Evolutionary conservation across 2,329 filamentous ascomycete species (phyloP), one percentile per base, ranked within the genome.

Genomic region (Claviceps purpurea): DNA sequence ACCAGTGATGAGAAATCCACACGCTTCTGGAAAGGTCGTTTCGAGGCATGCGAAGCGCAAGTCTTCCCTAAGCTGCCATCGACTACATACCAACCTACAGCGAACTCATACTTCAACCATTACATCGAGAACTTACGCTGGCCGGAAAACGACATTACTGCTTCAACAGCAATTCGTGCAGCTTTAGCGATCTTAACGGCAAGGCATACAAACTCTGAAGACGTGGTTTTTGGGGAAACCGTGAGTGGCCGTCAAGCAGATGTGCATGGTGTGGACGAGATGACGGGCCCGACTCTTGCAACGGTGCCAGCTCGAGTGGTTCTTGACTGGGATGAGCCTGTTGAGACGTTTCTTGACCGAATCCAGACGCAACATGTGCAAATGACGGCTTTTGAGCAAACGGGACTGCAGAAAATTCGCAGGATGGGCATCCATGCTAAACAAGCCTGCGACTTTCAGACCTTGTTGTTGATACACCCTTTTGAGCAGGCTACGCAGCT

Each of bases 1-100:
- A 62, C 64, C 51, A 64, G 70, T 34, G 60, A 63, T 20, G 51
- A 59, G 3, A 62, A 60, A 1, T 68, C 69, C 5, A 65, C 70
- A 52, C 56, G 54, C 1, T 74, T 70, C 57, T 74, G 72, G 72
- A 60, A 62, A 18, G 61, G 4, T 24, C 38, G 42, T n/a, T 42
- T 51, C 7, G 44, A 46, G 14, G 42, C 7, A 13, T 53, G 30
- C 5, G 41, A 47, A 30, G 47, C 47, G 13, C 42, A 24, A 43
- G 38, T 42, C 5, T 50, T 53, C 14, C 48, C 52, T 30, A 34
- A 39, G 20, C 47, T 50, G 13, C 52, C 50, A 20, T 18, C 41
- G 16, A 13, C 24, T 5, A n/a, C 50, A 7, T 16, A 30, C 14
- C 50, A 43, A 11, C 47, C 39, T 18, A 44, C 47, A 38, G 53